Conservation (phyloP, 192 early-diverging fungal genomes). For the Backusella morwellensis region DNA sequence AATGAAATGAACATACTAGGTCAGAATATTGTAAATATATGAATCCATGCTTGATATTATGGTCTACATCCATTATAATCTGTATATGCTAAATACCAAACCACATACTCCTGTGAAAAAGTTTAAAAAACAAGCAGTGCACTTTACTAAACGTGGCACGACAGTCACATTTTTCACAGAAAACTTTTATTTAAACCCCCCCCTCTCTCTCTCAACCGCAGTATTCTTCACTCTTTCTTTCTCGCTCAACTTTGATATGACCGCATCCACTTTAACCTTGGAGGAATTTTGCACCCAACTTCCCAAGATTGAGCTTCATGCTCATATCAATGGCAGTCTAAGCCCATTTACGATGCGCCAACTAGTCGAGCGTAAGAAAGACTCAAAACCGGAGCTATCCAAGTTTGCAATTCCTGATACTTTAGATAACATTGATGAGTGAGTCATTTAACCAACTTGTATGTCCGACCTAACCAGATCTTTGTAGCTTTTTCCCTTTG, state of each 20-base stretch:
- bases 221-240: neutral
- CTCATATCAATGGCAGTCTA: constrained; percentile 59
- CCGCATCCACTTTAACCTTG: neutral
- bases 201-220: neutral
- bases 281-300: constrained; percentile 26
- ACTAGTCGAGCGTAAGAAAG: constrained; percentile 39
- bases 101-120: neutral
- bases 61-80: too few relatives aligned
- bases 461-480: neutral
- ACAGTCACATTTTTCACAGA: neutral
- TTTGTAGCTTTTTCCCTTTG: constrained; percentile 50
- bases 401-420: constrained; percentile 38
- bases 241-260: neutral
- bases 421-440: constrained; percentile 40
- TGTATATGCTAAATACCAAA: neutral
- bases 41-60: neutral
- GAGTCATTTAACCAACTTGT: neutral
- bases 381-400: constrained; percentile 38
- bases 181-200: neutral
- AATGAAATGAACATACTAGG: neutral
- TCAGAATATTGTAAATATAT: neutral
- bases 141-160: neutral
- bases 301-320: constrained; percentile 53
- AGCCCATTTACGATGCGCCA: constrained; percentile 37
- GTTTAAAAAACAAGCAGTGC: neutral